phyloP scores from a whole-genome alignment of 192 early-diverging fungal species.

The Coemansia sp. region DNA sequence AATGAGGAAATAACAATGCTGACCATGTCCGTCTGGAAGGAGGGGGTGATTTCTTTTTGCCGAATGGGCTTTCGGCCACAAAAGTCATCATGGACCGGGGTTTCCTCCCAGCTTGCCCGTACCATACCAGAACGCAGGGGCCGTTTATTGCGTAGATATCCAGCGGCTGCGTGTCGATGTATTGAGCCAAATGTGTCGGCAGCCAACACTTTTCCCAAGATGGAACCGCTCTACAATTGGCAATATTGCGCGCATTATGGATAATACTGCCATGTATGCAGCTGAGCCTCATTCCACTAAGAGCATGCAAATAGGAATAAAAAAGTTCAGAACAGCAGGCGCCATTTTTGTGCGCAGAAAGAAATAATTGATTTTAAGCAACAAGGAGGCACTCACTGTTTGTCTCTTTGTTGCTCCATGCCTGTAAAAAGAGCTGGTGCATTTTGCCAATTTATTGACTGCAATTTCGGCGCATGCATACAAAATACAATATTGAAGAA shows the following conservation, averaged over 20 bases:
- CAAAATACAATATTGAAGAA: not conserved
- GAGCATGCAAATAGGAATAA: not conserved
- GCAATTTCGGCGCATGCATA: conserved; percentile 11
- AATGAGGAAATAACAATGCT: not conserved
- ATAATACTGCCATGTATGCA: conserved; percentile 16
- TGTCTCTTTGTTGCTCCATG: not conserved
- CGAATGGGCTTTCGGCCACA: not conserved
- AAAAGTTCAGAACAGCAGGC: not conserved
- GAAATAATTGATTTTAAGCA: not conserved
- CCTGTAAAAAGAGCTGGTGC: not conserved
- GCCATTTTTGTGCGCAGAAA: not conserved
- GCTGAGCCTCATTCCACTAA: conserved; percentile 21
- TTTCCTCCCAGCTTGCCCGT: not conserved
- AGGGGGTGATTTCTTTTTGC: not conserved
- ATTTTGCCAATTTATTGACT: conserved; percentile 11
- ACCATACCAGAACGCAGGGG: not conserved
- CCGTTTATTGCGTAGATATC: not conserved
- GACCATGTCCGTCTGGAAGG: not conserved
- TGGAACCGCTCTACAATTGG: not conserved
- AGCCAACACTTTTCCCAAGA: not conserved
- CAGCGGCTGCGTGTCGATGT: not conserved
- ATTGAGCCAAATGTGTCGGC: not conserved
- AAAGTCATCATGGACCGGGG: not conserved
- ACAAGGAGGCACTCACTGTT: not conserved
- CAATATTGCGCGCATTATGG: not conserved